Conservation (phyloP, 768 basidiomycete genomes). For the Boletales sp. region DNA sequence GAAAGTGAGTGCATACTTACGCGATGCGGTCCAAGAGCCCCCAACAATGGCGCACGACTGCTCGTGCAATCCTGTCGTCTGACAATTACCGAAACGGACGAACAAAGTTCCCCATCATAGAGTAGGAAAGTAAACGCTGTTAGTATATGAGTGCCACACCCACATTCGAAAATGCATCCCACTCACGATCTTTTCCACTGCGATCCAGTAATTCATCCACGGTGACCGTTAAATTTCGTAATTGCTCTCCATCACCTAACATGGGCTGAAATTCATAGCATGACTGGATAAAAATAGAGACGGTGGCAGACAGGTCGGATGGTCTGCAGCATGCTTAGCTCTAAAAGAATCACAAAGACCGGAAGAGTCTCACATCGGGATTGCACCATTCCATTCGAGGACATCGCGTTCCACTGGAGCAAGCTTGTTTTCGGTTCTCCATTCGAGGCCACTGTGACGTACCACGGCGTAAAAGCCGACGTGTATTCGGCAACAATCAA, state of each 20-base stretch:
- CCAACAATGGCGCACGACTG: not conserved
- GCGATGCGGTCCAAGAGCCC: not conserved
- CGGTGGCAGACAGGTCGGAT: not conserved
- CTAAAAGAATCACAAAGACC: too few species aligned
- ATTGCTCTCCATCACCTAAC: not conserved
- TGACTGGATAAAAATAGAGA: not conserved
- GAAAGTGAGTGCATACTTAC: not conserved
- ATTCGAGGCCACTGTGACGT: not conserved
- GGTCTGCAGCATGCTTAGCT: not conserved
- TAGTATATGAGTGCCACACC: not conserved
- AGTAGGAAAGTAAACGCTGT: not conserved
- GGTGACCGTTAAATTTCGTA: not conserved
- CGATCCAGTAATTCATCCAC: not conserved
- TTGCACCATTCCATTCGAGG: slow-evolving; percentile 2
- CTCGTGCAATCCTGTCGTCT: not conserved
- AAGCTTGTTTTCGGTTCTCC: not conserved
- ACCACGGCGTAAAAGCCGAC: not conserved
- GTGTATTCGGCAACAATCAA: not conserved
- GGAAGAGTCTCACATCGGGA: not conserved
- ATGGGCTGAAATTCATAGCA: not conserved
- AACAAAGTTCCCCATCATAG: not conserved
- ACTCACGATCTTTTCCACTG: not conserved
- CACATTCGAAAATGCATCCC: too few species aligned
- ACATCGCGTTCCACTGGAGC: not conserved
- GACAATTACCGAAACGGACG: not conserved